phyloP scores from a whole-genome alignment of 805 yeast genomes.

The Candida boleticola region DNA sequence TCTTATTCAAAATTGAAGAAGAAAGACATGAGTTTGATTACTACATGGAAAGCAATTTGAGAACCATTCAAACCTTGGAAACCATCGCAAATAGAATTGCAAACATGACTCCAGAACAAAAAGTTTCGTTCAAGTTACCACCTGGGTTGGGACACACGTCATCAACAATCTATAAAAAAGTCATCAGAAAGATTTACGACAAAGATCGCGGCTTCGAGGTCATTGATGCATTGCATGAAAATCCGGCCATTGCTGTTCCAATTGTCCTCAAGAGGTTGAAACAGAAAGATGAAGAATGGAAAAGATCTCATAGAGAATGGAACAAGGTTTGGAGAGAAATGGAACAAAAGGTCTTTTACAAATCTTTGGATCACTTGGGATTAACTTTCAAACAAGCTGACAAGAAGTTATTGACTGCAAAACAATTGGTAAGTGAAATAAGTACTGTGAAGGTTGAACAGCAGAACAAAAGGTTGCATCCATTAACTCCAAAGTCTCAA shows the following conservation, averaged over 20 bases:
- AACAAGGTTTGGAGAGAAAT: constrained; percentile 98
- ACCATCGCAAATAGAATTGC: constrained; percentile 92
- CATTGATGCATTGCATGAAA: constrained; percentile 90
- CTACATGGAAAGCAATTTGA: constrained; percentile 89
- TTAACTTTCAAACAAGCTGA: constrained; percentile 96
- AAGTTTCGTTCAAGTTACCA: constrained; percentile 79
- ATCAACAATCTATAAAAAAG: constrained; percentile 87
- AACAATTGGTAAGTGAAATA: constrained; percentile 86
- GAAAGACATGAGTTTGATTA: constrained; percentile 97
- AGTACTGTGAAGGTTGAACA: constrained; percentile 92
- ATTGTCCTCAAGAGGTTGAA: constrained; percentile 87
- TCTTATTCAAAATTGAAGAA: constrained; percentile 90
- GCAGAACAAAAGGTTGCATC: constrained; percentile 79
- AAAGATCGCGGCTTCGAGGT: constrained; percentile 95
- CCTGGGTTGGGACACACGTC: constrained; percentile 93
- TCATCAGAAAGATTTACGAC: constrained; percentile 88
- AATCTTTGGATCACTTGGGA: constrained; percentile 93
- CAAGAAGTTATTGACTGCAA: constrained; percentile 84
- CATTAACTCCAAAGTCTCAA: constrained; percentile 84
- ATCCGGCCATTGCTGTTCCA: constrained; percentile 94
- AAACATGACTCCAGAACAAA: constrained; percentile 89
- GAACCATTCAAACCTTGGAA: constrained; percentile 94
- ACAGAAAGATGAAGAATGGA: constrained; percentile 99
- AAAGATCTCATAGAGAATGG: constrained; percentile 97
- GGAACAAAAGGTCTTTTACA: constrained; percentile 91